phyloP scores from a whole-genome alignment of 805 yeast species.

The Kregervanrija delftensis region DNA sequence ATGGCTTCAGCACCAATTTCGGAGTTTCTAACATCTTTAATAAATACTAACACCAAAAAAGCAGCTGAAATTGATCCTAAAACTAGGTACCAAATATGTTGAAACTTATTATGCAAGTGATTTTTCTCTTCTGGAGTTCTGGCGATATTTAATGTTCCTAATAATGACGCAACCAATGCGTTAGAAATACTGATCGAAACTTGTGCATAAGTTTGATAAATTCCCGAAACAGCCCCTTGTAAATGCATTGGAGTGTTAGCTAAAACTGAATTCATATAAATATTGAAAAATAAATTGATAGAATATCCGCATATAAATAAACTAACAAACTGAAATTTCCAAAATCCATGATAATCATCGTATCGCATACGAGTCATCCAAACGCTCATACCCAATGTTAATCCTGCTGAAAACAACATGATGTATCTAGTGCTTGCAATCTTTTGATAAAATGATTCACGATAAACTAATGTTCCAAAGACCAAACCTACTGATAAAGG shows the following conservation, averaged over 20 bases:
- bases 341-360: conserved; percentile 13
- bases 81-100: no score
- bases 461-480: conserved; percentile 21
- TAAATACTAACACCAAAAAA: no score
- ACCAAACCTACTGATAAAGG: conserved; percentile 29
- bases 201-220: conserved; percentile 13
- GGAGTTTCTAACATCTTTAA: no score
- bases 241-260: conserved; percentile 15
- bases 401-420: conserved; percentile 8
- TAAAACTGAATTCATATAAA: conserved; percentile 27
- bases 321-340: conserved; percentile 22
- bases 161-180: conserved; percentile 12
- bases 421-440: conserved; percentile 17
- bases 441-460: conserved; percentile 7
- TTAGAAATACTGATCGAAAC: conserved; percentile 11
- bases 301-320: conserved; percentile 15
- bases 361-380: conserved; percentile 17
- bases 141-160: conserved; percentile 7
- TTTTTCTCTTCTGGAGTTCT: not conserved
- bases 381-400: conserved; percentile 11
- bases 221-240: conserved; percentile 16
- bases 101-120: conserved; percentile 5
- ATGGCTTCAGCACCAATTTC: no score
- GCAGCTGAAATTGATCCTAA: no score
- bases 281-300: conserved; percentile 27